phyloP scores from a whole-genome alignment of 441 rosid genomes.

The Adansonia madagascariensis region DNA sequence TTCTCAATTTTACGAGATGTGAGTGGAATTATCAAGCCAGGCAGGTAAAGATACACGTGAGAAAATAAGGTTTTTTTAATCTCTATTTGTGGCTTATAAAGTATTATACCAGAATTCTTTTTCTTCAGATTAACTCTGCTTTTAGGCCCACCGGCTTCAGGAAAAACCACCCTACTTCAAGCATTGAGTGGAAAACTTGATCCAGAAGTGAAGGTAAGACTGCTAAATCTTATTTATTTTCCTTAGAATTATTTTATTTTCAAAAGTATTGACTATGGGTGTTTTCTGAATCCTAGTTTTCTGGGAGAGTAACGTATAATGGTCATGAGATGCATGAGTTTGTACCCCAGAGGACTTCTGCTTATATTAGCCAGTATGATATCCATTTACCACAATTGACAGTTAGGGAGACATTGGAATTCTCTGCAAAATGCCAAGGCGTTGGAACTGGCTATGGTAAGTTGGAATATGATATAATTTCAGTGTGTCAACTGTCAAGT shows the following conservation, averaged over 20 bases:
- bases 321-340: slow-evolving; percentile 71
- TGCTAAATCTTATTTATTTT: neutral
- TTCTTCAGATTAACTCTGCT: slow-evolving; percentile 57
- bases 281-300: slow-evolving; percentile 39
- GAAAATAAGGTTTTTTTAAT: neutral
- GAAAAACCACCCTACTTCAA: slow-evolving; percentile 62
- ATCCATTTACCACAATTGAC: slow-evolving; percentile 70
- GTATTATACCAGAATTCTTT: neutral
- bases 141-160: slow-evolving; percentile 67
- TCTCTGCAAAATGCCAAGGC: slow-evolving; percentile 73
- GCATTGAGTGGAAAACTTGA: slow-evolving; percentile 63
- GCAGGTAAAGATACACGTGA: slow-evolving; percentile 41
- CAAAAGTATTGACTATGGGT: neutral
- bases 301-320: slow-evolving; percentile 61
- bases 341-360: slow-evolving; percentile 63
- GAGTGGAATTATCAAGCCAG: slow-evolving; percentile 70
- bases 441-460: slow-evolving; percentile 63
- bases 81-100: neutral
- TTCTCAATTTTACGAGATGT: slow-evolving; percentile 58
- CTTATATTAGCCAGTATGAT: slow-evolving; percentile 69
- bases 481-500: neutral
- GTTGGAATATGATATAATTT: slow-evolving; percentile 21
- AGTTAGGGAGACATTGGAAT: slow-evolving; percentile 65
- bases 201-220: slow-evolving; percentile 51
- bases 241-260: neutral